These are phyloP conservation scores for Vanderwaltozyma verrucispora DNA, from an alignment of 805 yeast genomes.

Conservation along the genomic window DNA sequence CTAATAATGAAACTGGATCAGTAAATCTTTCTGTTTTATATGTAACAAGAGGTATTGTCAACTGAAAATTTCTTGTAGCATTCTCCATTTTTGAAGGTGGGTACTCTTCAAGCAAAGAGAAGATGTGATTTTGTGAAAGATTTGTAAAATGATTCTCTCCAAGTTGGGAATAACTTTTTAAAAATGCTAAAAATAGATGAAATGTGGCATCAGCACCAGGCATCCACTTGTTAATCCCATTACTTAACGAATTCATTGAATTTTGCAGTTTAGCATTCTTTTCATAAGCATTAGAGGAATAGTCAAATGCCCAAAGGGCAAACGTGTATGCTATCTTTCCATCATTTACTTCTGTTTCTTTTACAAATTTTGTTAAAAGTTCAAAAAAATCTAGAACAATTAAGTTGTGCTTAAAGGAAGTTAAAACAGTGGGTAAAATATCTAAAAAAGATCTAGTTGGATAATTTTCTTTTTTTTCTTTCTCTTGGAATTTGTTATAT, in stretches of 20 bases:
- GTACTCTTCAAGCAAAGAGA: slow-evolving; percentile 39
- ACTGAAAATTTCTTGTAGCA: slow-evolving; percentile 30
- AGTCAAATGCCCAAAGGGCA: slow-evolving; percentile 77
- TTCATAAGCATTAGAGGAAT: background rate
- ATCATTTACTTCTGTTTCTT: slow-evolving; percentile 71
- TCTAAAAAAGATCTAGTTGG: slow-evolving; percentile 67
- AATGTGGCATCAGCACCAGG: slow-evolving; percentile 55
- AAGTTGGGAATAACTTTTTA: slow-evolving; percentile 73
- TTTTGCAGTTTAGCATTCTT: slow-evolving; percentile 1
- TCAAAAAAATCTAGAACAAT: slow-evolving; percentile 84
- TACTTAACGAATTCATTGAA: slow-evolving; percentile 36
- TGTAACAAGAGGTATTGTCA: slow-evolving; percentile 53
- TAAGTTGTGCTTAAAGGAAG: slow-evolving; percentile 78
- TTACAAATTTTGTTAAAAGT: slow-evolving; percentile 59
- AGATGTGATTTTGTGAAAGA: no score
- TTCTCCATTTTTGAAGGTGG: slow-evolving; percentile 50
- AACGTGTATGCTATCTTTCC: slow-evolving; percentile 70
- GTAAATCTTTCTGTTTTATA: slow-evolving; percentile 36
- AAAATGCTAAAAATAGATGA: slow-evolving; percentile 64
- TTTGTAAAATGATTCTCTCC: no score
- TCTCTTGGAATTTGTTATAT: slow-evolving; percentile 54
- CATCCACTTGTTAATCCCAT: slow-evolving; percentile 34
- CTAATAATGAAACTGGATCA: slow-evolving; percentile 48
- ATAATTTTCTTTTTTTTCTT: slow-evolving; percentile 53
- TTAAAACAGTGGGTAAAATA: slow-evolving; percentile 71